A percentile compares a stretch with the other conserved stretches of the same genome.
These are phyloP conservation scores for Takashimella tepidaria DNA, from an alignment of 1,284 basidiomycete species.

Conservation along the genomic window DNA sequence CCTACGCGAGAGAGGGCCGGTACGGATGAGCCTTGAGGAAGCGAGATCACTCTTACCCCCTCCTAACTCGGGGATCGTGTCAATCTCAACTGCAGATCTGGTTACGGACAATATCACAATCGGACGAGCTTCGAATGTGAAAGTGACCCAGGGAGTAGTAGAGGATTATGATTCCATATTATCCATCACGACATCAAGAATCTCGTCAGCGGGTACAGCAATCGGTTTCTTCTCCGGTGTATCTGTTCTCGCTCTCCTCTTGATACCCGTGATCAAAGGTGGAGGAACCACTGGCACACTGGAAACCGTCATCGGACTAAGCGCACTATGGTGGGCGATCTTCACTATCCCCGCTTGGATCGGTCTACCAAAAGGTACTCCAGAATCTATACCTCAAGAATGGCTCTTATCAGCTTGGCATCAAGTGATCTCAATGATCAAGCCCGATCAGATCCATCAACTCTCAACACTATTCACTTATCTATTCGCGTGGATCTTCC, in stretches of 20 bases:
- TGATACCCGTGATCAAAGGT: slow-evolving; percentile 64
- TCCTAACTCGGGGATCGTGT: slow-evolving; percentile 12
- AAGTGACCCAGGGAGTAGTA: background rate
- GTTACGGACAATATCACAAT: slow-evolving; percentile 1
- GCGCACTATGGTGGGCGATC: slow-evolving; percentile 76
- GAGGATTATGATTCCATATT: slow-evolving; percentile 55
- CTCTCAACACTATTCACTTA: slow-evolving; percentile 80
- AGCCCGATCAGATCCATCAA: slow-evolving; percentile 61
- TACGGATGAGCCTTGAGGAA: slow-evolving; percentile 7
- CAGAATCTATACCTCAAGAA: slow-evolving; percentile 13
- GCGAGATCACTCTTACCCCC: slow-evolving; percentile 10
- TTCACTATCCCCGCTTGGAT: slow-evolving; percentile 69
- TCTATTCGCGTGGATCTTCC: slow-evolving; percentile 82
- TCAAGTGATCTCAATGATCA: slow-evolving; percentile 56
- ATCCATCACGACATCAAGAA: slow-evolving; percentile 65
- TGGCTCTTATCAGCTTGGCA: slow-evolving; percentile 33
- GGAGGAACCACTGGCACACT: slow-evolving; percentile 68
- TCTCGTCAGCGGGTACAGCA: slow-evolving; percentile 76
- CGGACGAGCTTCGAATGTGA: background rate
- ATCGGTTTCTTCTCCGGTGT: slow-evolving; percentile 68
- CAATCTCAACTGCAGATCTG: slow-evolving; percentile 16
- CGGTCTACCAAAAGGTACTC: slow-evolving; percentile 56
- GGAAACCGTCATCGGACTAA: slow-evolving; percentile 69
- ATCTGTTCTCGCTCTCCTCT: slow-evolving; percentile 64
- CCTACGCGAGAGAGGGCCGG: background rate